Conservation (phyloP, 495 filamentous ascomycete species). For the Wilcoxina mikolae region DNA sequence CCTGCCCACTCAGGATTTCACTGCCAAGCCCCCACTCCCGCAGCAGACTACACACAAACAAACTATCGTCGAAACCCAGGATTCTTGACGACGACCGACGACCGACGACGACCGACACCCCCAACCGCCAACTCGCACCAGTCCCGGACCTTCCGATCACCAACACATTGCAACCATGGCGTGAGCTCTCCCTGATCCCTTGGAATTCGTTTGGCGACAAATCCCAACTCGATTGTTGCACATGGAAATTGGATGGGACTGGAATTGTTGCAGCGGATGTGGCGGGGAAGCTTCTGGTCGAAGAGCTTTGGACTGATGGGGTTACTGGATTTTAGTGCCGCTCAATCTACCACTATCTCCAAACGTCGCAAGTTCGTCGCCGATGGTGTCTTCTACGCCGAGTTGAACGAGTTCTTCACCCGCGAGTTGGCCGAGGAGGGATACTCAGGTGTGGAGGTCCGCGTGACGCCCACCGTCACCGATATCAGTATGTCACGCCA, state of each 20-base stretch:
- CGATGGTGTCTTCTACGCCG: constrained; percentile 99
- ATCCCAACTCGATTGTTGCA: constrained; percentile 1
- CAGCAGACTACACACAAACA: too few species aligned
- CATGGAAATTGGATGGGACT: neutral
- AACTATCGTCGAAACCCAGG: too few species aligned
- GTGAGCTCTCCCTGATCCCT: constrained; percentile 16
- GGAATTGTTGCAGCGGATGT: neutral
- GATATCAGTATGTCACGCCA: constrained; percentile 63
- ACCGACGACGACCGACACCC: neutral
- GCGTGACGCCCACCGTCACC: constrained; percentile 98
- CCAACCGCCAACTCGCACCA: neutral
- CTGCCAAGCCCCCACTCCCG: too few species aligned
- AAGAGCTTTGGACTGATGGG: constrained; percentile 7
- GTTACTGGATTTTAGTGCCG: constrained; percentile 17
- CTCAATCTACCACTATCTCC: constrained; percentile 44
- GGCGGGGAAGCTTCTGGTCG: constrained; percentile 1
- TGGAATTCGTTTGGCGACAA: constrained; percentile 7
- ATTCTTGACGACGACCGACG: neutral
- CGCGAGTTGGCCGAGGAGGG: constrained; percentile 99
- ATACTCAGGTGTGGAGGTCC: constrained; percentile 98
- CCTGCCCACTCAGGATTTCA: too few species aligned
- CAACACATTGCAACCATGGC: constrained; percentile 20
- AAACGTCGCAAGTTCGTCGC: constrained; percentile 99
- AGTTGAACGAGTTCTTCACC: constrained; percentile 99
- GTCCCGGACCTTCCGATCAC: neutral